Evolutionary conservation across 2,329 filamentous ascomycete species (phyloP), one percentile per base, ranked within the genome.

Genomic region (Lomentospora prolificans): DNA sequence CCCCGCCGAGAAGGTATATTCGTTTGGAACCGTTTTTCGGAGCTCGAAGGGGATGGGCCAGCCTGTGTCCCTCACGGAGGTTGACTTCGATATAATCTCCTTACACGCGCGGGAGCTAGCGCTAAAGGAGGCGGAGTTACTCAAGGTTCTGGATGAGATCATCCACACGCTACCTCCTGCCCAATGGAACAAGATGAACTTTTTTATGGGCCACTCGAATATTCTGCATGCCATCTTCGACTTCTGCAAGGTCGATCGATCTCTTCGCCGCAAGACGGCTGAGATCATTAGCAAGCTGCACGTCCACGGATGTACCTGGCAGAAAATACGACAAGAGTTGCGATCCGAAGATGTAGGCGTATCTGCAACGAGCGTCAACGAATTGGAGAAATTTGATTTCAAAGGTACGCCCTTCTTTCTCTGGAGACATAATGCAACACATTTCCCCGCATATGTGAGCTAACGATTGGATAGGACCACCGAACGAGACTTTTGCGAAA

Each of bases 71-170:
- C 87, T 89, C 66, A 87, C 89, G 8, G 94, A 97, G 66, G 91
- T 95, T 2, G 91, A 97, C 67, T 99, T 97, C 67, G 94, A 99
- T 69, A 90, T 99, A 58, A 80, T 96, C n/a, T 92, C 90, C 0
- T 80, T 82, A 48, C 85, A 91, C 62, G 86, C 86, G 1, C 71
- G 90, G 4, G 90, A 97, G 64, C 75, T 95, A 50, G 86, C 90
- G 1, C 70, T 96, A 56, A 95, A 95, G 64, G 94, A 99, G 69
- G 92, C 92, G 0, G 92, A 97, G 69, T 86, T 90, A 0, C 81
- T 99, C 62, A 97, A 96, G 64, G 91, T 97, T 2, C 74, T 97
- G 22, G 94, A 99, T 66, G 94, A 99, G 66, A 87, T 96, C 41
- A 80, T 95, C 14, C 78, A 84, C 51, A 80, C 86, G 4, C 91